Conservation (phyloP, 805 yeast genomes). For the Pichia manshurica region DNA sequence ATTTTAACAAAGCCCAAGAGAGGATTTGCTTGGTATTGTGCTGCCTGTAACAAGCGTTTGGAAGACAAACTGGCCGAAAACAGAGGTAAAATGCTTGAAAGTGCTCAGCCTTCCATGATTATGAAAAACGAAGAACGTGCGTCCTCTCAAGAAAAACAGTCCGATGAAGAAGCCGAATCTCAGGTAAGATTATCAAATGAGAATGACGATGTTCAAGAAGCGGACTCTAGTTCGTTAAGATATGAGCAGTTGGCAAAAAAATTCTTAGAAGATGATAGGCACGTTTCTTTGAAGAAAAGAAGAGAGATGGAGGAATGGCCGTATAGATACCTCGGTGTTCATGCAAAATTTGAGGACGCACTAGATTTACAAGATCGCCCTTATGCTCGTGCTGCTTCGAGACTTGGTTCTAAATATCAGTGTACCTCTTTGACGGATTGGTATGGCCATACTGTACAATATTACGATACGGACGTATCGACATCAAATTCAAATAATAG, state of each 20-base stretch:
- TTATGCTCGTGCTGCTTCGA: slow-evolving; percentile 72
- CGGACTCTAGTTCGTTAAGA: slow-evolving; percentile 27
- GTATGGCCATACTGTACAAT: slow-evolving; percentile 59
- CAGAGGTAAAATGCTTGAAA: slow-evolving; percentile 32
- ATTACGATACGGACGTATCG: slow-evolving; percentile 41
- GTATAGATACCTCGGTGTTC: slow-evolving; percentile 71
- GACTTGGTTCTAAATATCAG: slow-evolving; percentile 72
- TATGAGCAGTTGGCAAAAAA: slow-evolving; percentile 54
- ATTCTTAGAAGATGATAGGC: slow-evolving; percentile 43
- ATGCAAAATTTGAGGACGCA: slow-evolving; percentile 69
- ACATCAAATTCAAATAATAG: slow-evolving; percentile 16
- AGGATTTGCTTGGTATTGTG: slow-evolving; percentile 91
- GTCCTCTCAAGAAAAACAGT: background rate
- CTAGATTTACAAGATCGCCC: slow-evolving; percentile 73
- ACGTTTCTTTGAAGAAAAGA: slow-evolving; percentile 38
- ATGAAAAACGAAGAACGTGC: slow-evolving; percentile 6
- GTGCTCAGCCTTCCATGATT: slow-evolving; percentile 25
- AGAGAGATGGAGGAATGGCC: slow-evolving; percentile 72
- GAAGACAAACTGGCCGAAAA: slow-evolving; percentile 37
- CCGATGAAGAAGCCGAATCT: background rate
- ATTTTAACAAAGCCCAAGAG: slow-evolving; percentile 70
- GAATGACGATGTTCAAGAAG: slow-evolving; percentile 1
- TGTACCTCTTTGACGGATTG: slow-evolving; percentile 60
- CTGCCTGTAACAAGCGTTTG: slow-evolving; percentile 58
- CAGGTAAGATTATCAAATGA: background rate